Conservation (phyloP, 768 basidiomycete genomes). For the Pisolithus microcarpus region DNA sequence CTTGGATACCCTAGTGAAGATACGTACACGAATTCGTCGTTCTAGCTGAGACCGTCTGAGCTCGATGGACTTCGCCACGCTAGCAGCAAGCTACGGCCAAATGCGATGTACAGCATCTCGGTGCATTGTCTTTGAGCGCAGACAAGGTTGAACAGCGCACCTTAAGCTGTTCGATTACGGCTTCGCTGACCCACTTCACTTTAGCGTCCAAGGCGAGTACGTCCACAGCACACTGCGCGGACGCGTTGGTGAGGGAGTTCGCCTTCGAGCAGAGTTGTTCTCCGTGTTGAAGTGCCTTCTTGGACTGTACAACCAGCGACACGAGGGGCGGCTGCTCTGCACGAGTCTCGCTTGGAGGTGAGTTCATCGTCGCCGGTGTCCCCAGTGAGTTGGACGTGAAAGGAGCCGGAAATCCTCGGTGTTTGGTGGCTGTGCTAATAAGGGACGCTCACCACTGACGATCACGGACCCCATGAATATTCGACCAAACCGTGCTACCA, state of each 20-base stretch:
- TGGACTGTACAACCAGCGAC: slow-evolving; percentile 71
- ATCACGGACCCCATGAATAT: too few relatives aligned
- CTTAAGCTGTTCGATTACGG: slow-evolving; percentile 70
- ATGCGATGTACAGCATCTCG: neutral
- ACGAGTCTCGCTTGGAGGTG: slow-evolving; percentile 8
- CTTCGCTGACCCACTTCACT: slow-evolving; percentile 69
- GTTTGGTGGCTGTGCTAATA: neutral
- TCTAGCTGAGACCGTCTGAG: slow-evolving; percentile 57
- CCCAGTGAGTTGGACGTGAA: neutral
- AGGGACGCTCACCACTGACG: too few relatives aligned
- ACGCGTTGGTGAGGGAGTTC: slow-evolving; percentile 53
- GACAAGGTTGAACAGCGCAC: slow-evolving; percentile 30
- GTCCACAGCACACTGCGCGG: slow-evolving; percentile 60
- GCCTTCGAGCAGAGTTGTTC: slow-evolving; percentile 69
- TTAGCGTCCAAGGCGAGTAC: slow-evolving; percentile 75
- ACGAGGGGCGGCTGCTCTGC: slow-evolving; percentile 57
- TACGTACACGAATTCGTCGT: slow-evolving; percentile 54
- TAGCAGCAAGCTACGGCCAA: slow-evolving; percentile 58
- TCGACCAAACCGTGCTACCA: neutral
- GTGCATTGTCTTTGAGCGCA: neutral
- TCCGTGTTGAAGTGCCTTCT: slow-evolving; percentile 75
- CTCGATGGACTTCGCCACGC: slow-evolving; percentile 68
- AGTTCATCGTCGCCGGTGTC: slow-evolving; percentile 19
- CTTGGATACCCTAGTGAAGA: neutral
- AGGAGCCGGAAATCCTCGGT: too few relatives aligned